Evolutionary conservation across 495 filamentous ascomycete species (phyloP), one percentile per base, ranked within the genome.

Genomic region (Hypoxylon fuscum): DNA sequence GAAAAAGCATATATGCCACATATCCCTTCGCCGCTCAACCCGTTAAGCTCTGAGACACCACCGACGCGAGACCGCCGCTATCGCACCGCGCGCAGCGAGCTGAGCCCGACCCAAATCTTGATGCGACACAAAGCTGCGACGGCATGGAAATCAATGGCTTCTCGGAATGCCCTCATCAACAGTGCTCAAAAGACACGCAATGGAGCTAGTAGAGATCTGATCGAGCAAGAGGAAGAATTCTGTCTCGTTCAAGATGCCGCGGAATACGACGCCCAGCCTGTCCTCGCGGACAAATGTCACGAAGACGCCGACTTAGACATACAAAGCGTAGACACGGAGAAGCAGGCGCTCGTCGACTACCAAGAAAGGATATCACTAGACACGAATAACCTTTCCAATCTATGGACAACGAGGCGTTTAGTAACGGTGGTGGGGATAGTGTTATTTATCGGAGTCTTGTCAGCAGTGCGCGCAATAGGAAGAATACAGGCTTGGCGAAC

Each of bases 41-140:
- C 63, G 14, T 31, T 27, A 53, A 58, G 38, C 3, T 9, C 53
- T 9, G 57, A 58, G 21, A 44, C 52, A 35, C 12, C 44, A 5
- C 35, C 25, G 48, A 62, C 23, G 27, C 63, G 42, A 21, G 25
- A 40, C 0, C 56, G 29, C 41, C 57, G 52, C n/a, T 46, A 22
- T 14, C 43, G 50, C 50, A n/a, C n/a, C 22, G 38, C 50, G 17
- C 22, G 22, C 48, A 50, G 35, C 57, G 63, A 66, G 15, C 46
- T 29, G 37, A 72, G 70, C 48, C 74, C 72, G 8, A 73, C 68
- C 0, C 53, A 73, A 47, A 64, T 41, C 15, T 59, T 76, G 9
- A 57, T 76, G 46, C 72, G 74, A 3, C 67, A 69, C 5, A 74
- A 76, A 27, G 74, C 74, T 0, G 69, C 65, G 10, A 41, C 38